Evolutionary conservation across 1,284 basidiomycete species (phyloP), one percentile per base, ranked within the genome.

Genomic region (Peniophora sp.): DNA sequence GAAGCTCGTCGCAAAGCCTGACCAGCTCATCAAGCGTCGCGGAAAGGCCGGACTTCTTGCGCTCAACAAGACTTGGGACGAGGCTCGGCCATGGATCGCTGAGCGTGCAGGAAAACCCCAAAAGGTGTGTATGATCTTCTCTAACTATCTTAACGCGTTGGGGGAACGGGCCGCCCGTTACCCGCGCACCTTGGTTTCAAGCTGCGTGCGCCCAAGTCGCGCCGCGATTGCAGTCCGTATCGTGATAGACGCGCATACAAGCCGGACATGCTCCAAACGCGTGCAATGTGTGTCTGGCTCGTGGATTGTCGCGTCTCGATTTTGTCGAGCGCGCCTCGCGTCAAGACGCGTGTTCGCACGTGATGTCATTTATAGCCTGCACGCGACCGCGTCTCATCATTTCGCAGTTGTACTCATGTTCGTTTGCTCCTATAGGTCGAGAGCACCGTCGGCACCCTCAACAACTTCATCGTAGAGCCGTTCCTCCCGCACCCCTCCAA

Each of bases 21-120:
- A 99, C 75, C 95, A 98, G 75, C 87, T 99, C 69, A 98, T 99
- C 83, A 99, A 99, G 79, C 90, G 96, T 63, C 89, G 97, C 61
- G 97, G 97, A 62, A 99, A 99, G 82, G 93, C 94, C 27, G 96
- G 96, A 59, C 81, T 99, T 23, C 83, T 99, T 53, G 85, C 84
- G 47, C 80, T 99, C 60, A 98, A 98, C 83, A 95, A 95, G 74
- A 78, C 81, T 48, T 98, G 92, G 92, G 76, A 84, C 45, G 85
- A 86, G 63, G 87, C 89, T 20, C 87, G 80, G 61, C 75, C 81
- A 52, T 99, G 96, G 96, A 92, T 99, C 66, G 67, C 77, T 54
- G 83, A 89, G 61, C 81, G 89, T 38, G 96, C 96, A 47, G 96
- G 96, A 61, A 97, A 98, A 73, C 88, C 86, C 48, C 91, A 95